A percentile compares a stretch with the other conserved stretches of the same genome.
These are phyloP conservation scores for Fusarium gaditjirri DNA, from an alignment of 2,329 filamentous ascomycete genomes.

Conservation along the genomic window DNA sequence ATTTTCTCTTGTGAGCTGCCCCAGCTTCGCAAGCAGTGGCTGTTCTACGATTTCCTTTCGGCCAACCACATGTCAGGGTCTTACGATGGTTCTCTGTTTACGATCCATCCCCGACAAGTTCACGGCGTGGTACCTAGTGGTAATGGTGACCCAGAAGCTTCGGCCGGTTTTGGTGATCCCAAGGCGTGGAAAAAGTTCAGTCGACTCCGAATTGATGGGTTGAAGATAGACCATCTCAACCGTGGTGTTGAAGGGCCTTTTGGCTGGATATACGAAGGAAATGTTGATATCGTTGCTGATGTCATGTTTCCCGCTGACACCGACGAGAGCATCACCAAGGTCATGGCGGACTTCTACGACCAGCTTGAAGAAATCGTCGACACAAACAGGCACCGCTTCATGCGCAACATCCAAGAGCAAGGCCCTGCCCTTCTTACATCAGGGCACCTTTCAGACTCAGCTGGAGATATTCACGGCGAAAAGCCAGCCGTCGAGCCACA, in stretches of 20 bases:
- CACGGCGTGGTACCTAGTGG: slow-evolving; percentile 75
- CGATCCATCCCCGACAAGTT: slow-evolving; percentile 92
- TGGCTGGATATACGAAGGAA: slow-evolving; percentile 97
- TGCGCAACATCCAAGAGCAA: slow-evolving; percentile 59
- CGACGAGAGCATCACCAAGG: slow-evolving; percentile 89
- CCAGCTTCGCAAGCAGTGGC: slow-evolving; percentile 91
- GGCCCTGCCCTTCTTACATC: slow-evolving; percentile 45
- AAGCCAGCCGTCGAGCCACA: slow-evolving; percentile 8
- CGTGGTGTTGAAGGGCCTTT: slow-evolving; percentile 92
- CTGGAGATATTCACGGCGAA: slow-evolving; percentile 28
- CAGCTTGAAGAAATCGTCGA: slow-evolving; percentile 93
- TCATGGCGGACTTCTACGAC: slow-evolving; percentile 97
- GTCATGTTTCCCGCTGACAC: slow-evolving; percentile 92
- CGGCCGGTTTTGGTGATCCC: slow-evolving; percentile 68
- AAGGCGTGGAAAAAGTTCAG: slow-evolving; percentile 96
- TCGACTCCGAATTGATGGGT: slow-evolving; percentile 87
- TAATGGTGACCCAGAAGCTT: slow-evolving; percentile 63
- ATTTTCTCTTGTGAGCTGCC: slow-evolving; percentile 97
- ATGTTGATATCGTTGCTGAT: slow-evolving; percentile 95
- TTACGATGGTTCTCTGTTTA: slow-evolving; percentile 95
- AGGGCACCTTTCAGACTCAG: slow-evolving; percentile 49
- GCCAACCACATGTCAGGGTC: slow-evolving; percentile 97
- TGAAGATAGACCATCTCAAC: slow-evolving; percentile 97
- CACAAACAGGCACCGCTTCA: slow-evolving; percentile 74
- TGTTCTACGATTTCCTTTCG: slow-evolving; percentile 97